Base-by-base conservation (phyloP, 441 rosid genomes). In the Pelargonium cotyledonis region DNA sequence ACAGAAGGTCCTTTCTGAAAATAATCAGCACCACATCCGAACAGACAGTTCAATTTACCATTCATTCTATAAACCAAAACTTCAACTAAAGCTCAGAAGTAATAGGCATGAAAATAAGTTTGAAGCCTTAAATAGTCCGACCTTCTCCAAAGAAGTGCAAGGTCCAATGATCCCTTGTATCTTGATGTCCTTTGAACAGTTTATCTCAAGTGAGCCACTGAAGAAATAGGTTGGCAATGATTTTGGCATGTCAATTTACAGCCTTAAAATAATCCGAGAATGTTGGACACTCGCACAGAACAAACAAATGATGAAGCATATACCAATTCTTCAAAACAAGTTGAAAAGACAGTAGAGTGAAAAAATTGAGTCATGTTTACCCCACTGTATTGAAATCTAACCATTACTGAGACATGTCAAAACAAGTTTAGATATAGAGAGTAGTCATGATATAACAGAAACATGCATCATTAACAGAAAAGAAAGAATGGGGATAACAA, bases 1-100 rank as follows among this genome's bases (percentile, higher is more conserved):
- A 87, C 94, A 79, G 81, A 79, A 38, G 99, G 90, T 75, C 99
- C 99, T 91, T 91, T 95, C 99, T 95, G 96, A 86, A 88, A 72
- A 73, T 53, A 65, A 61, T 70, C 64, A 77, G 76, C 51, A 74
- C 68, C 57, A 67, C 35, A 43, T 43, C 66, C 63, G 51, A 4
- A 68, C 18, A 64, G 44, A 43, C 63, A 41, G 67, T 29, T 64
- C 12, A 61, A 64, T 70, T 65, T 61, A 76, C 55, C 18, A 65
- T 62, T 31, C 44, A 29, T 29, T 29, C 35, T 23, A 51, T 9
- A 6, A 21, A 26, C 38, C 31, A 47, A 63, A 43, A 21, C 40
- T 70, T 49, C 58, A 72, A 70, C 49, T 63, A 8, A 55, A 55
- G 61, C 35, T 29, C 35, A 29, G 3, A 29, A 29, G 35, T 29